phyloP scores from a whole-genome alignment of 2,329 filamentous ascomycete genomes.

The Myotisia sp. region DNA sequence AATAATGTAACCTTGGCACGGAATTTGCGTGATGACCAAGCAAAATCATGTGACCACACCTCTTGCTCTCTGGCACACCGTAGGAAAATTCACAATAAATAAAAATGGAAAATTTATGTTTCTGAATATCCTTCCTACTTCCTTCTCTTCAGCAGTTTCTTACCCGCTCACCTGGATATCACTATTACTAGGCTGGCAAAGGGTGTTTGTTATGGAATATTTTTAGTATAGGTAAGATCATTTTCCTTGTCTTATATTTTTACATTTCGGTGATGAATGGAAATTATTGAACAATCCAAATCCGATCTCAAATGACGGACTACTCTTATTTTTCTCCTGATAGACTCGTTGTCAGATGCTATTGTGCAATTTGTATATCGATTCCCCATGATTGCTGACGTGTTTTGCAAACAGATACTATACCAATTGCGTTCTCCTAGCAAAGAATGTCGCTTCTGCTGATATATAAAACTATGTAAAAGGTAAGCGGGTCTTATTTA shows the following conservation, averaged over 20 bases:
- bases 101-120: conserved; percentile 1
- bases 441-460: no score
- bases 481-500: conserved; percentile 26
- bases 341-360: neutral
- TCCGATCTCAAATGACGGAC: conserved; percentile 43
- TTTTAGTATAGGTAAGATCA: no score
- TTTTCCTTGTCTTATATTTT: neutral
- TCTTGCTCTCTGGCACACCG: conserved; percentile 1
- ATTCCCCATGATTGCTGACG: conserved; percentile 5
- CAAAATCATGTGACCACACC: conserved; percentile 1
- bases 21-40: no score
- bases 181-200: no score
- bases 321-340: conserved; percentile 7
- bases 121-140: conserved; percentile 4
- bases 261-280: conserved; percentile 29
- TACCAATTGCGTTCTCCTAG: no score
- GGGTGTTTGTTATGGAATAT: no score
- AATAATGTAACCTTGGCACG: no score
- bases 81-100: conserved; percentile 2
- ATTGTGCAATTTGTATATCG: neutral
- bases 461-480: no score
- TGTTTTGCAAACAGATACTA: no score
- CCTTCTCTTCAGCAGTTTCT: conserved; percentile 2
- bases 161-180: no score
- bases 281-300: conserved; percentile 42